Evolutionary conservation across 83 land plant species (phyloP).

Genomic region (Picea engelmannii): DNA sequence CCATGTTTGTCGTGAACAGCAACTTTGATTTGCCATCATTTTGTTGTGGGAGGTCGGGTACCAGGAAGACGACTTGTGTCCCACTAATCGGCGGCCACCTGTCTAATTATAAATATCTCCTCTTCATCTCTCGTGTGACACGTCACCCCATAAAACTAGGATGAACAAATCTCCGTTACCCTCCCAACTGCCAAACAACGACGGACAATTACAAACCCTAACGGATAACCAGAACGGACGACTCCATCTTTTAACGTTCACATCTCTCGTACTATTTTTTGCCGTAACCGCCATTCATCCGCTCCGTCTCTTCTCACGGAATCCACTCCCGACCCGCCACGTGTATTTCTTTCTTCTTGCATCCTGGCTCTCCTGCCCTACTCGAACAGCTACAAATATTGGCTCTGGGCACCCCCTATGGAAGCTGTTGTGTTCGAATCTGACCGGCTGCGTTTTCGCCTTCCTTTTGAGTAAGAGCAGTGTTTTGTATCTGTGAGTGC

Average conservation of each 20-base stretch:
- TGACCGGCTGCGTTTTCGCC: background rate
- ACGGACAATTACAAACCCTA: no score
- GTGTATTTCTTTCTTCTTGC: background rate
- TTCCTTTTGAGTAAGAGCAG: background rate
- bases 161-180: no score
- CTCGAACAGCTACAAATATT: constrained; percentile 3
- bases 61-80: no score
- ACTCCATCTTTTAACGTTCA: background rate
- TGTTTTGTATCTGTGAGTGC: background rate
- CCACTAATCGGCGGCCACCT: no score
- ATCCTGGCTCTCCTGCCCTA: background rate
- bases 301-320: background rate
- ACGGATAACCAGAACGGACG: no score
- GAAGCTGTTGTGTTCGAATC: background rate
- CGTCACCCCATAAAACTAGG: no score
- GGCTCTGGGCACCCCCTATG: background rate
- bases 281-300: background rate
- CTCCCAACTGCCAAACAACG: no score
- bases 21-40: no score
- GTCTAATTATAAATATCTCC: no score
- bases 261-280: background rate
- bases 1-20: no score
- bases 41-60: no score
- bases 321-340: background rate
- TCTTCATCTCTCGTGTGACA: no score